Percentiles rank a stretch among this genome's conserved stretches.
Evolutionary conservation across 2,329 filamentous ascomycete genomes (phyloP).

Genomic region (Pseudocercospora eumusae): DNA sequence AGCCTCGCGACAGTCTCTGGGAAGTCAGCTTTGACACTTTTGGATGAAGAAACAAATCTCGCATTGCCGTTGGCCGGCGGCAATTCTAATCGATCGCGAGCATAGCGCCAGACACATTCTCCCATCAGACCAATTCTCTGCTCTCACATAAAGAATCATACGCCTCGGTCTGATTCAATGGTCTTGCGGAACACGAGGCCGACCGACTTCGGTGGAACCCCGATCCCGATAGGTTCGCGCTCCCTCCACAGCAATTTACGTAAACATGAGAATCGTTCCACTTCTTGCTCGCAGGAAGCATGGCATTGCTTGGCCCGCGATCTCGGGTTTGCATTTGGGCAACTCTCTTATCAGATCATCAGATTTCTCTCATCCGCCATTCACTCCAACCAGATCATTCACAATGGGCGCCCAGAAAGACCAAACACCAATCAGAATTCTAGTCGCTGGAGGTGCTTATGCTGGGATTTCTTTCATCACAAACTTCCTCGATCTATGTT

Average conservation of each 20-base stretch:
- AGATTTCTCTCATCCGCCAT: not conserved
- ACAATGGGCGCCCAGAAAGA: conserved; percentile 1
- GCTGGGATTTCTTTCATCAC: conserved; percentile 22
- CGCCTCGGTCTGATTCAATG: no score
- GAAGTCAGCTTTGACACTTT: no score
- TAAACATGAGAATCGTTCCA: conserved; percentile 9
- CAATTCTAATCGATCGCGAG: no score
- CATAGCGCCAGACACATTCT: no score
- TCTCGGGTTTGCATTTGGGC: not conserved
- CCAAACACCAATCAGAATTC: conserved; percentile 8
- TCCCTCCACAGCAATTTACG: conserved; percentile 4
- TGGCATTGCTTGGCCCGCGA: conserved; percentile 3
- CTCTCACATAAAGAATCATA: not conserved
- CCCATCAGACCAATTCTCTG: not conserved
- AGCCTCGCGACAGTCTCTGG: no score
- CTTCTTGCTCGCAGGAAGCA: not conserved
- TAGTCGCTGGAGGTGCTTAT: conserved; percentile 24
- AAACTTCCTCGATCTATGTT: conserved; percentile 23
- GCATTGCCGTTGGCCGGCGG: no score
- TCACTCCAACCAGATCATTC: not conserved
- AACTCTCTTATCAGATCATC: conserved; percentile 10
- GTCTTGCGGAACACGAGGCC: not conserved
- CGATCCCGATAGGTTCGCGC: not conserved
- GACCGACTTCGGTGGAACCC: not conserved
- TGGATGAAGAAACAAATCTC: no score